Evolutionary conservation across 2,329 filamentous ascomycete genomes (phyloP).

Genomic region (Trichophaea hybrida): DNA sequence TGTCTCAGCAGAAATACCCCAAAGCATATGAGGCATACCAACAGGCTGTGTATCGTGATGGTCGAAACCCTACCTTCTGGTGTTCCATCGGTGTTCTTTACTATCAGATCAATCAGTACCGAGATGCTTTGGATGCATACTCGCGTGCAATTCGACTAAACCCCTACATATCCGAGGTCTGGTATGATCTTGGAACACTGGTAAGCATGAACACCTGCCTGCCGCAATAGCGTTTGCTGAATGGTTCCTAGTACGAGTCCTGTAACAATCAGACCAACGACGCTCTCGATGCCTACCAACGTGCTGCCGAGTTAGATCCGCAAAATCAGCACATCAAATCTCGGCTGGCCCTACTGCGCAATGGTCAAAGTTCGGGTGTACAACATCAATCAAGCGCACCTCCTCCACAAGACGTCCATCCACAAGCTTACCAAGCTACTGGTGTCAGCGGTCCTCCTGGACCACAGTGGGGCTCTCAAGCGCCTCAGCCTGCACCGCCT

Average conservation of each 20-base stretch:
- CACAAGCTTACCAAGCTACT: conserved; percentile 76
- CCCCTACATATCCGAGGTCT: conserved; percentile 96
- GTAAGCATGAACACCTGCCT: conserved; percentile 37
- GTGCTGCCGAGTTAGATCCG: conserved; percentile 87
- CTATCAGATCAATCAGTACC: conserved; percentile 99
- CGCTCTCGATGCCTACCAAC: conserved; percentile 86
- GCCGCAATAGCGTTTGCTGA: conserved; percentile 2
- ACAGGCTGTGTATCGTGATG: conserved; percentile 94
- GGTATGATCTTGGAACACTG: conserved; percentile 94
- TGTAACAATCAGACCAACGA: conserved; percentile 98
- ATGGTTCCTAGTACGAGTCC: conserved; percentile 62
- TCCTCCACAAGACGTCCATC: conserved; percentile 91
- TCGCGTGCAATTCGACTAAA: conserved; percentile 92
- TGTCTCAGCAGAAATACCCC: conserved; percentile 97
- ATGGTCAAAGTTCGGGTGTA: conserved; percentile 57
- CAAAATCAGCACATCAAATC: conserved; percentile 92
- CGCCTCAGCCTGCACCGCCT: conserved; percentile 47
- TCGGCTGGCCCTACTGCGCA: conserved; percentile 74
- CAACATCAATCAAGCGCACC: conserved; percentile 60
- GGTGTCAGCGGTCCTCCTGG: conserved; percentile 71
- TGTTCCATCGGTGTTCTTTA: conserved; percentile 98
- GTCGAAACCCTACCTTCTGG: conserved; percentile 97
- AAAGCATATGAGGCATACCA: conserved; percentile 98
- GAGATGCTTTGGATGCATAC: conserved; percentile 93
- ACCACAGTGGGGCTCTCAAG: conserved; percentile 77